Percentiles rank a stretch among this genome's conserved stretches.
phyloP scores from a whole-genome alignment of 345 rosid genomes.

The Populus ilicifolia region DNA sequence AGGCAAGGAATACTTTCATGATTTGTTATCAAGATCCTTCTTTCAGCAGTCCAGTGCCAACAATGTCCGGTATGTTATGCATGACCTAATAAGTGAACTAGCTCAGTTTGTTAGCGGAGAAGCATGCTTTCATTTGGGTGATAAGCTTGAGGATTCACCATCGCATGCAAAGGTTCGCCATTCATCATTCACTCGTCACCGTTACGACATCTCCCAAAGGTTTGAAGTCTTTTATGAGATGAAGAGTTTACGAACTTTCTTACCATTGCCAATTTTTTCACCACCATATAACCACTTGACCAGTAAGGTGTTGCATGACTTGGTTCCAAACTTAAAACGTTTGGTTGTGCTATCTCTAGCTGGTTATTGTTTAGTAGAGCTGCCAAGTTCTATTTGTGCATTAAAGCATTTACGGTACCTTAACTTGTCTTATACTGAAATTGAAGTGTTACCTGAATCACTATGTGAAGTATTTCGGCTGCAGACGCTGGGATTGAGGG shows the following conservation, averaged over 20 bases:
- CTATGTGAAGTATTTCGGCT: background rate
- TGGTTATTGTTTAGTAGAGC: background rate
- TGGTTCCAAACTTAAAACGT: background rate
- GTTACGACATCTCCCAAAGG: background rate
- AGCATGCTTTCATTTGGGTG: slow-evolving; percentile 3
- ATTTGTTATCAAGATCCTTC: slow-evolving; percentile 15
- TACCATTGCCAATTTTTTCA: background rate
- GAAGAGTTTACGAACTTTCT: slow-evolving; percentile 1
- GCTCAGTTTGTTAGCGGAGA: slow-evolving; percentile 6
- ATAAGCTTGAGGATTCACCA: background rate
- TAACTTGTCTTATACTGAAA: slow-evolving; percentile 7
- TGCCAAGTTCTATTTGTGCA: slow-evolving; percentile 4
- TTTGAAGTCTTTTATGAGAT: background rate
- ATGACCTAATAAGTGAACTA: slow-evolving; percentile 21
- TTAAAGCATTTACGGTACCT: slow-evolving; percentile 8
- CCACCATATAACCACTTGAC: background rate
- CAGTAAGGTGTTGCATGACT: background rate
- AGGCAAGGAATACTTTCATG: slow-evolving; percentile 12
- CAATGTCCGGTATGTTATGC: slow-evolving; percentile 12
- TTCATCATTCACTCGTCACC: background rate
- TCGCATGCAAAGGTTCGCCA: slow-evolving; percentile 10
- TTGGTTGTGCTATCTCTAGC: slow-evolving; percentile 1
- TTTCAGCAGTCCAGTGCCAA: background rate
- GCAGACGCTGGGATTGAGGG: slow-evolving; percentile 29
- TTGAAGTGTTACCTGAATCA: slow-evolving; percentile 6